Evolutionary conservation across 495 filamentous ascomycete genomes (phyloP), one percentile per base, ranked within the genome.

Genomic region (Podospora tetraspora): DNA sequence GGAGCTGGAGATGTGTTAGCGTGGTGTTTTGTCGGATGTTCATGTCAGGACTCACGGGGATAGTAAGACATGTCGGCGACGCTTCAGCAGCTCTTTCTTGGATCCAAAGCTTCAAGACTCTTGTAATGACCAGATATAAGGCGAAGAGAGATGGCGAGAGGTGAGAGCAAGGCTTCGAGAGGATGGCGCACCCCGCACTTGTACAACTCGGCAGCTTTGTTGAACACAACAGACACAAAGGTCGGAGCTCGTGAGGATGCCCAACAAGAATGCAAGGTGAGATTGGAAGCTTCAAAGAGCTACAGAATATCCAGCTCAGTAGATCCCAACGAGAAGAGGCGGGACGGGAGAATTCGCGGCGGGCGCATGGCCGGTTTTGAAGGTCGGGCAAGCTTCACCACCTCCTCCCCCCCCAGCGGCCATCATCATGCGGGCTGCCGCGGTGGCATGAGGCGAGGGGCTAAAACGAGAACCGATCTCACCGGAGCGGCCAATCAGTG

Each of bases 31-130:
- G n/a, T 61, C 1, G n/a, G 59, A 22, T n/a, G 22, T 32, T n/a
- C 3, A 27, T 5, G 11, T 19, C 6, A 27, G 52, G 3, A 76
- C 75, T 76, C 57, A 77, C 75, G 75, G 59, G 75, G 75, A 70
- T 77, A 77, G 69, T 77, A 77, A 2, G 75, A 76, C 75, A 77
- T 77, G 1, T 66, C 68, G 58, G 23, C 30, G 61, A 34, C 13
- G 5, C 27, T 16, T 21, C 11, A 12, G 23, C 57, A 23, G n/a
- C 29, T 60, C n/a, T 22, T 6, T 32, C 57, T 22, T 12, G 13
- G 29, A 59, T 66, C 32, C 13, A n/a, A n/a, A 57, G 24, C 10
- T 64, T 52, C 34, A 27, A 12, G 4, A 4, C 9, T n/a, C 61
- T 62, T 32, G 8, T 1, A 52, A 11, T 30, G 1, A 13, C 32